Evolutionary conservation across 257 asterid genomes (phyloP).

Genomic region (Solanum sejunctum): DNA sequence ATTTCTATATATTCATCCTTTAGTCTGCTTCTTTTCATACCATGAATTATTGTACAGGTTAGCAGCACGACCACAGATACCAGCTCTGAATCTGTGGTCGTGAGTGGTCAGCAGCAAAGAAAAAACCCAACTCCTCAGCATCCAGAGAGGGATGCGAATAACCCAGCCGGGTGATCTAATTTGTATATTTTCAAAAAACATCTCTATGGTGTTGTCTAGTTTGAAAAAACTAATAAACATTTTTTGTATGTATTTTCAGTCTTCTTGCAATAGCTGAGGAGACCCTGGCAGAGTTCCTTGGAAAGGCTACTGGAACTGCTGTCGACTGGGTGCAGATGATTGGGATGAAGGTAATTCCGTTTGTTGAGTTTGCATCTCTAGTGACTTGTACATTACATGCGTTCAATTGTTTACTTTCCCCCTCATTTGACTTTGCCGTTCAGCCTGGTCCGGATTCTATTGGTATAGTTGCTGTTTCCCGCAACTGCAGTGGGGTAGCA

Average conservation of each 20-base stretch:
- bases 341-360: conserved; percentile 85
- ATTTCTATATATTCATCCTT: neutral
- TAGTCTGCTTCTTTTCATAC: neutral
- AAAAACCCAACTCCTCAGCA: conserved; percentile 83
- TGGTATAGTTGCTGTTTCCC: conserved; percentile 96
- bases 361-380: neutral
- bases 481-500: conserved; percentile 91
- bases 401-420: neutral
- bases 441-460: conserved; percentile 99
- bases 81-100: conserved; percentile 91
- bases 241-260: conserved; percentile 19
- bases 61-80: conserved; percentile 71
- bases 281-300: conserved; percentile 98
- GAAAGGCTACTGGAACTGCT: conserved; percentile 99
- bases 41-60: conserved; percentile 29
- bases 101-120: conserved; percentile 81
- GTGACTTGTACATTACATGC: neutral
- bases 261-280: conserved; percentile 97
- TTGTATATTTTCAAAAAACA: neutral
- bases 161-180: conserved; percentile 90
- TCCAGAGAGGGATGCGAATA: conserved; percentile 78
- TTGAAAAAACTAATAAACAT: neutral
- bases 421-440: neutral
- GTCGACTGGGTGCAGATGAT: conserved; percentile 99
- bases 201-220: neutral